Percentiles rank a stretch among this genome's conserved stretches.
Evolutionary conservation across 352 stramenopile species (phyloP).

Genomic region (Globisporangium cylindrosporum): DNA sequence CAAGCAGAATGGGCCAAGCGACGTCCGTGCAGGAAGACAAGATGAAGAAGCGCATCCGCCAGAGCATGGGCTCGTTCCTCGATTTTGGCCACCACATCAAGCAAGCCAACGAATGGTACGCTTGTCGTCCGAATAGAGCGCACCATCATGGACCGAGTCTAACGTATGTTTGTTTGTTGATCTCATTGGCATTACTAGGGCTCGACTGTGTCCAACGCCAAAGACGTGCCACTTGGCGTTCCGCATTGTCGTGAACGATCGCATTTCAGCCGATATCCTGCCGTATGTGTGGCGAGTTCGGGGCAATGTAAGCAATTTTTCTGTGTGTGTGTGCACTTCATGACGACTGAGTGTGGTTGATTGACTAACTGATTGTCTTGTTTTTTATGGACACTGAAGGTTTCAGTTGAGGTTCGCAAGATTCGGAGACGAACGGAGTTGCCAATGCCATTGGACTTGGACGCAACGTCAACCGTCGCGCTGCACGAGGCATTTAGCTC

Average conservation of each 20-base stretch:
- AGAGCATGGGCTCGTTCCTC: constrained; percentile 67
- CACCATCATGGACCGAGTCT: neutral
- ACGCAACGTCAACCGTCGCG: constrained; percentile 18
- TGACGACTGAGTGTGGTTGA: neutral
- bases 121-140: constrained; percentile 6
- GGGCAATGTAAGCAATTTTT: constrained; percentile 42
- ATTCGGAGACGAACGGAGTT: constrained; percentile 48
- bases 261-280: constrained; percentile 56
- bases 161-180: neutral
- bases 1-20: constrained; percentile 55
- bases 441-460: constrained; percentile 13
- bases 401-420: constrained; percentile 69
- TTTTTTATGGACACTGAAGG: constrained; percentile 14
- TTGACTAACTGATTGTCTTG: neutral
- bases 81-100: constrained; percentile 71
- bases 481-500: constrained; percentile 22
- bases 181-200: constrained; percentile 28
- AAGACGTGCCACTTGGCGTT: constrained; percentile 78
- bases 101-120: constrained; percentile 78
- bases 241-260: constrained; percentile 64
- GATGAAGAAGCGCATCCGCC: constrained; percentile 68
- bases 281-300: constrained; percentile 72
- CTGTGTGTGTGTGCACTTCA: neutral
- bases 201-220: constrained; percentile 61
- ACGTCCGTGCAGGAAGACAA: constrained; percentile 65